Evolutionary conservation across 441 rosid genomes (phyloP), one percentile per base, ranked within the genome.

Genomic region (Pelargonium australe): DNA sequence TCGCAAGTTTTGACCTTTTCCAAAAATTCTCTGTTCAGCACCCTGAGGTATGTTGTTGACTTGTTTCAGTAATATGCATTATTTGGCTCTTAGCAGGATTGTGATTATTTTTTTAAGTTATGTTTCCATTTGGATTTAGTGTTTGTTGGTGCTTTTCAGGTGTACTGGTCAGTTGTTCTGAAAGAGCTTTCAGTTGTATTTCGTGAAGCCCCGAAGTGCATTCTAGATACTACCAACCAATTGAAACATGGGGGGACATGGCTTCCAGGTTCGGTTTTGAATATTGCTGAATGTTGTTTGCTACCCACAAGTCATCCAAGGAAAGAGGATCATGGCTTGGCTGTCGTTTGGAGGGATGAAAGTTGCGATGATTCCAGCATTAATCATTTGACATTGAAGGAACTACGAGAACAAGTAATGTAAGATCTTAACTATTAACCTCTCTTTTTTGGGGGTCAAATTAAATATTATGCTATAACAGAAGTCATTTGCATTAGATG

Each of bases 311-410:
- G 16, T 68, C 81, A 82, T 76, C 89, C 80, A 4, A 72, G 76
- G 53, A 90, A 85, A 73, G 80, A 77, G 5, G 89, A 90, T 71
- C 71, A 82, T 44, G 73, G 80, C 67, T 57, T 81, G 74, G 97
- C 96, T 51, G 9, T 90, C 71, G 83, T 87, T 53, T 93, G 97
- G 97, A 81, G 90, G 67, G 85, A 87, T 60, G 96, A 92, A 85
- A 77, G 83, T 28, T 69, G 23, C 75, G 91, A 85, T 78, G 79
- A 83, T 67, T 80, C 83, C 34, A 74, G 64, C 34, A 70, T 86
- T 70, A 85, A 78, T 28, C 65, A 14, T 25, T 63, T 87, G 91
- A 90, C 91, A 16, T 53, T 89, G 16, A 85, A 80, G 75, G 81
- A 89, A 73, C 81, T 93, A 20, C 88, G 95, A 3, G 83, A 84